Base-by-base conservation (phyloP, 257 asterid genomes). In the Solanum gandarillasii region DNA sequence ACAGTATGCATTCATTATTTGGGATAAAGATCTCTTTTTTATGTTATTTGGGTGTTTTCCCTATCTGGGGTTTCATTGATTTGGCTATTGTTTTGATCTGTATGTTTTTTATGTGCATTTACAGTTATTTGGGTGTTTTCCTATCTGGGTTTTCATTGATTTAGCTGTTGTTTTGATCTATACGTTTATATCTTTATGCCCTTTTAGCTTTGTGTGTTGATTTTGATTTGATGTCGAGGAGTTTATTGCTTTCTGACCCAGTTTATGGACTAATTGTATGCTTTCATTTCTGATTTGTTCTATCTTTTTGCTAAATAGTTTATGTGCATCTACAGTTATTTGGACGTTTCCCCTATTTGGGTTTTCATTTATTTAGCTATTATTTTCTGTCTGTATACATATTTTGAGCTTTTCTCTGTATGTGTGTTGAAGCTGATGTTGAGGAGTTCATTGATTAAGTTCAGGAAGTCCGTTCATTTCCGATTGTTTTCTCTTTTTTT, bases 1-100 rank as follows among this genome's bases (percentile, higher is more conserved):
- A 90, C 93, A 65, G 99, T 97, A 94, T 78, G 83, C 72, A 65
- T 78, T 35, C 34, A 38, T 39, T 39, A 32, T 34, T 34, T 46
- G 23, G n/a, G 31, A 62, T 35, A 46, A 46, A 46, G 6, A 46
- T 46, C 6, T 46, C 55, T 41, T 79, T n/a, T 31, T 60, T 60
- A 23, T 32, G 81, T 18, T 72, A 72, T 72, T 72, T 34, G 43
- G 27, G 81, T 20, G 7, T 72, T 72, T 72, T 34, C 0, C 25
- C 46, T 72, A 18, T 72, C 1, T 72, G 81, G 81, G 81, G 34
- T 72, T 34, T 72, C 79, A 18, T 34, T 72, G 39, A 18, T 70
- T 68, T 29, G 0, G 38, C 75, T 68, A 12, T 12, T 29, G 36
- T 13, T 72, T 32, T 72, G 43, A 72, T 72, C 78, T 16, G 2